Evolutionary conservation across 257 asterid genomes (phyloP), one percentile per base, ranked within the genome.

Genomic region (Ehretia macrophylla): DNA sequence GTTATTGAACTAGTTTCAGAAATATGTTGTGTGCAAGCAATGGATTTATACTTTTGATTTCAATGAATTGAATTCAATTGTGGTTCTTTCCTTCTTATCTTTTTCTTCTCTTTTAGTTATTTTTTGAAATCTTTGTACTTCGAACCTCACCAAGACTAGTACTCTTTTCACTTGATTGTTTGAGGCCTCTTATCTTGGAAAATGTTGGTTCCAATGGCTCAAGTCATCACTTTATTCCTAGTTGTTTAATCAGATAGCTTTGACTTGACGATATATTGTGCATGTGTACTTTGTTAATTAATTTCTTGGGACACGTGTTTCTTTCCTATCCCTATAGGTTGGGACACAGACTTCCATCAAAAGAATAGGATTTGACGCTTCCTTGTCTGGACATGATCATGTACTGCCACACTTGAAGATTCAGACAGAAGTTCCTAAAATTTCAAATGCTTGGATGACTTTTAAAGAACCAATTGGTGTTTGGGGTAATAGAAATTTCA

Each of bases 331-430:
- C 63, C 67, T 47, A 61, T 77, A 91, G 98, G 79, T 91, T 60
- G 93, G 88, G 55, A 79, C 76, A 10, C 98, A 88, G 63, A 91
- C 84, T 70, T 91, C 98, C 48, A 71, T 88, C 60, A 87, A 79
- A 76, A 85, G 64, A 90, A 81, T 72, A 87, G 79, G 88, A 48
- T 54, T 67, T 54, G 77, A 70, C 65, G 71, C 22, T 58, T 64
- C 65, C 63, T 72, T 81, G 59, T 40, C 68, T 49, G 32, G 48
- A 64, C 62, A 67, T 51, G 79, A 62, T 68, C 76, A 49, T 27
- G 54, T 39, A 48, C 55, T 78, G 69, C 53, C 64, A 60, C 77
- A 69, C 65, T 60, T 71, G 69, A 55, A 68, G 68, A 67, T 70
- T 70, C 78, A 84, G 55, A 72, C 75, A 52, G 67, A 75, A 59